Evolutionary conservation across 768 basidiomycete genomes (phyloP).

Genomic region (Amanita exitialis): DNA sequence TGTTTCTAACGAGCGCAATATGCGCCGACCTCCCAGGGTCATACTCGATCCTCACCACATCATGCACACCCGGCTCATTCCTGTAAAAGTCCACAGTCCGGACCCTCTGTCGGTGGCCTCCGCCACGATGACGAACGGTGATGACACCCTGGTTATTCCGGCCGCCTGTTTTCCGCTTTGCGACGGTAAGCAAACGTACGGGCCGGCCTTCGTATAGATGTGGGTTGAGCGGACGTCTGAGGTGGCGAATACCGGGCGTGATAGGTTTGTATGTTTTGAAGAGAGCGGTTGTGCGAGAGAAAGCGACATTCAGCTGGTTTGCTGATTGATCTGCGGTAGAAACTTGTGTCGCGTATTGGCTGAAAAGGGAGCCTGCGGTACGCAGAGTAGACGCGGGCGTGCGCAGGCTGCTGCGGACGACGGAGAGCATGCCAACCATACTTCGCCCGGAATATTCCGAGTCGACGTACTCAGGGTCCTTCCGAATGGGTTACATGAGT

Average conservation of each 20-base stretch:
- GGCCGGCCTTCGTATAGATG: slow-evolving; percentile 87
- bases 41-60: slow-evolving; percentile 93
- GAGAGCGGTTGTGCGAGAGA: slow-evolving; percentile 41
- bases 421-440: slow-evolving; percentile 1
- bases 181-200: slow-evolving; percentile 68
- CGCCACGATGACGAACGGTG: slow-evolving; percentile 83
- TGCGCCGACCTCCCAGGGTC: slow-evolving; percentile 93
- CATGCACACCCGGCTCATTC: slow-evolving; percentile 67
- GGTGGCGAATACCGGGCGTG: slow-evolving; percentile 79
- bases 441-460: too few relatives aligned
- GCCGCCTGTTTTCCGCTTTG: slow-evolving; percentile 80
- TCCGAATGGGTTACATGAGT: too few relatives aligned
- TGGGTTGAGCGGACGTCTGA: slow-evolving; percentile 68
- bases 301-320: slow-evolving; percentile 22
- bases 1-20: slow-evolving; percentile 77
- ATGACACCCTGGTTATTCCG: slow-evolving; percentile 77
- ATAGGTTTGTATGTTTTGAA: slow-evolving; percentile 91
- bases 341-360: background rate
- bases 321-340: background rate
- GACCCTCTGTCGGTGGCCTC: slow-evolving; percentile 83
- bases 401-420: slow-evolving; percentile 3
- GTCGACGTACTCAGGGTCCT: too few relatives aligned
- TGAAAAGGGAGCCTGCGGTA: background rate
- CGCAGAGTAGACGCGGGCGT: background rate
- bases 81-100: slow-evolving; percentile 83